These are phyloP conservation scores for Dryas alaskensis DNA, from an alignment of 306 rosid genomes.

Conservation along the genomic window DNA sequence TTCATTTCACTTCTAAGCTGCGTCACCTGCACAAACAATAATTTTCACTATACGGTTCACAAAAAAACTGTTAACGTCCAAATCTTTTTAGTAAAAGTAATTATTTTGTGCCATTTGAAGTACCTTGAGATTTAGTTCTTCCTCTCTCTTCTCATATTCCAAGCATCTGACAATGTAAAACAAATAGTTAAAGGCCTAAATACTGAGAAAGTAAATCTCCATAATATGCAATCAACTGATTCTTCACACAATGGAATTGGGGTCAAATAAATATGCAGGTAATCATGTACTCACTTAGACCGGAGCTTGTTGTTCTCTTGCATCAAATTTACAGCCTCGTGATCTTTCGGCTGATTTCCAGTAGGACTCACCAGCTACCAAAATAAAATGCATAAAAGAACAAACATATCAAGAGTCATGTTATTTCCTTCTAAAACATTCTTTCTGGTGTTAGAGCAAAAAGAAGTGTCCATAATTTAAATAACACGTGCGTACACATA, in stretches of 20 bases:
- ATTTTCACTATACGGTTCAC: neutral
- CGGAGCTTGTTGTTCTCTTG: conserved; percentile 57
- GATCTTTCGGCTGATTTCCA: conserved; percentile 35
- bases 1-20: conserved; percentile 48
- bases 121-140: conserved; percentile 67
- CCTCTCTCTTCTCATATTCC: conserved; percentile 48
- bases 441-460: neutral
- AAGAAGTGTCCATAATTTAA: neutral
- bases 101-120: conserved; percentile 5
- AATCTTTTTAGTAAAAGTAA: neutral
- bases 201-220: neutral
- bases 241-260: neutral
- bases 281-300: conserved; percentile 50
- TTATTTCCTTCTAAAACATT: neutral
- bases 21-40: conserved; percentile 48
- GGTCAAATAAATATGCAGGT: neutral
- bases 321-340: conserved; percentile 45
- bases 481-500: neutral
- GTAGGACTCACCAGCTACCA: conserved; percentile 33
- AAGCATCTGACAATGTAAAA: conserved; percentile 48
- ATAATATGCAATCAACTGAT: neutral
- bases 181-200: conserved; percentile 5
- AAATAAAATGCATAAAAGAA: conserved; percentile 2
- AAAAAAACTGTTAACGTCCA: no score
- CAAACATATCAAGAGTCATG: neutral